These are phyloP conservation scores for Cystofilobasidium capitatum DNA, from an alignment of 768 basidiomycete species.

Conservation along the genomic window DNA sequence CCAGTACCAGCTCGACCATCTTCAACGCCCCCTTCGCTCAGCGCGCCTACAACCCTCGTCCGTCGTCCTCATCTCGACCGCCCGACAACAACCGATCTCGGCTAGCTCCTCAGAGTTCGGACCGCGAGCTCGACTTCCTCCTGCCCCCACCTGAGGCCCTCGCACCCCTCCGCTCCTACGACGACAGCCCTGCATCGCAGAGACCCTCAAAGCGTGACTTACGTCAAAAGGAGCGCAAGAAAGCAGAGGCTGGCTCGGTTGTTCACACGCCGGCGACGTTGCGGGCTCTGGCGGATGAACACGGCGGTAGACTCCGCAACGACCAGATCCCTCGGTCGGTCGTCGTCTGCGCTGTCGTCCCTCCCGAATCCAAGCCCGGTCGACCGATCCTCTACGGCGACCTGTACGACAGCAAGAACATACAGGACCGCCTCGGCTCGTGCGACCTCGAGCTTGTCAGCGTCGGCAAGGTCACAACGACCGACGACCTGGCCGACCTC, in stretches of 20 bases:
- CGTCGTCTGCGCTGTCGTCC: constrained; percentile 4
- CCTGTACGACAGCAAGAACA: neutral
- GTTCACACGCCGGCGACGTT: neutral
- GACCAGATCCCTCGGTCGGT: neutral
- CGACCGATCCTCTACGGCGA: neutral
- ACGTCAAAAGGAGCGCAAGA: neutral
- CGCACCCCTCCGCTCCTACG: neutral
- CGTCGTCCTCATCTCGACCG: neutral
- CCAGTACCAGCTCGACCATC: neutral
- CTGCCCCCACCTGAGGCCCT: neutral
- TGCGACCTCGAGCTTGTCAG: neutral
- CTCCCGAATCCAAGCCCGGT: neutral
- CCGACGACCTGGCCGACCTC: neutral
- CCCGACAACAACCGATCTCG: too few species aligned
- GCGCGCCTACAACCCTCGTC: neutral
- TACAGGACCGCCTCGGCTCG: neutral
- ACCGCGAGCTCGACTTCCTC: neutral
- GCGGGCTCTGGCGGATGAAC: neutral
- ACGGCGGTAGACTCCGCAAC: neutral
- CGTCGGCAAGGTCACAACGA: neutral
- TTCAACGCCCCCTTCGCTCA: neutral
- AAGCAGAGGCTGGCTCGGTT: neutral
- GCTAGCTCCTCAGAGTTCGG: too few species aligned
- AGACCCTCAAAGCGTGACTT: too few species aligned
- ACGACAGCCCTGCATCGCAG: neutral